Evolutionary conservation across 805 yeast species (phyloP).

Genomic region (Sugiyamaella floridensis): DNA sequence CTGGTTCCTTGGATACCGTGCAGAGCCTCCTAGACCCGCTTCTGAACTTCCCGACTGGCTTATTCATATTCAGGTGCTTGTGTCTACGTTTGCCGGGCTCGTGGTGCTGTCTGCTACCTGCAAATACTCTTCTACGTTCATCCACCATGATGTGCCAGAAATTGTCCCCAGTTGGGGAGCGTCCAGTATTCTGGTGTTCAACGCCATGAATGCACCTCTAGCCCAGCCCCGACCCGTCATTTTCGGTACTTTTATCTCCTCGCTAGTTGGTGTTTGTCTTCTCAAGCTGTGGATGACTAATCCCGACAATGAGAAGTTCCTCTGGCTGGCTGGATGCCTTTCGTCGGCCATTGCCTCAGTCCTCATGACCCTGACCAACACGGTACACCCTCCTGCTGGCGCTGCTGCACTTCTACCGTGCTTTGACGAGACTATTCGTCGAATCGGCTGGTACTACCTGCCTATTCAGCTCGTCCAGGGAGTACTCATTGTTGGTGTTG

Average conservation of each 20-base stretch:
- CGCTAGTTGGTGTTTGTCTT: conserved; percentile 49
- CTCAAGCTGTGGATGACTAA: conserved; percentile 47
- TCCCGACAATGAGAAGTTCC: conserved; percentile 37
- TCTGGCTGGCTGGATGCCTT: conserved; percentile 54
- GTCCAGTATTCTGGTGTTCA: conserved; percentile 52
- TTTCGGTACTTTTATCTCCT: conserved; percentile 48
- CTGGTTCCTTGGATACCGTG: conserved; percentile 21
- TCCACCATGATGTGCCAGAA: conserved; percentile 20
- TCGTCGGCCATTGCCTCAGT: conserved; percentile 50
- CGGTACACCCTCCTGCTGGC: conserved; percentile 69
- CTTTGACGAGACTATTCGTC: conserved; percentile 38
- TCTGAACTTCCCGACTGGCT: conserved; percentile 2
- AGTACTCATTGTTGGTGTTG: conserved; percentile 42
- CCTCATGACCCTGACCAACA: conserved; percentile 45
- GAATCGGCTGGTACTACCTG: conserved; percentile 60
- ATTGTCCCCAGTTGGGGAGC: conserved; percentile 44
- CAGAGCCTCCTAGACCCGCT: neutral
- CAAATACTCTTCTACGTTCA: conserved; percentile 22
- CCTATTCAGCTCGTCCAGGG: conserved; percentile 48
- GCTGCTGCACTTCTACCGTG: conserved; percentile 59
- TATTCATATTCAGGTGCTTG: conserved; percentile 14
- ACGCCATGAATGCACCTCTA: conserved; percentile 48
- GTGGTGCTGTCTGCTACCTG: conserved; percentile 20
- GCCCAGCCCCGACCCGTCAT: conserved; percentile 59
- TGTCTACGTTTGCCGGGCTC: conserved; percentile 27